Evolutionary conservation across 2,329 filamentous ascomycete genomes (phyloP).

Genomic region (Chaetoscypha palmicola): DNA sequence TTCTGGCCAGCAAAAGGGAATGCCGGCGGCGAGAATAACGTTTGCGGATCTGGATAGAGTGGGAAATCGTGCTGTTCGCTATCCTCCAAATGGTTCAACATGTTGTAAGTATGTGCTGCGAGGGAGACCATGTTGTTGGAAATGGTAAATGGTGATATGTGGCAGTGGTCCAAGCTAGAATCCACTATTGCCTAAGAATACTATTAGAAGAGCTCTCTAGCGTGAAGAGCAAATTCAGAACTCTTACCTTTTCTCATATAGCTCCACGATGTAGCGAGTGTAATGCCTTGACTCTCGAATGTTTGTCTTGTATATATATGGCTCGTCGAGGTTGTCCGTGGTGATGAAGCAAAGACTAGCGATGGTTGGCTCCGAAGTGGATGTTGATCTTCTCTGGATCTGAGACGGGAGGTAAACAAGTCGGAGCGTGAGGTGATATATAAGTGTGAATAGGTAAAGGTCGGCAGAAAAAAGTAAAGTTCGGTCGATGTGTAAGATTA

Average conservation of each 20-base stretch:
- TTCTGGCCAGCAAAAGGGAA: constrained; percentile 40
- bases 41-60: constrained; percentile 41
- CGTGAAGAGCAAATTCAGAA: background rate
- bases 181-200: background rate
- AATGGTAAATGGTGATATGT: constrained; percentile 34
- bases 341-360: constrained; percentile 15
- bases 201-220: background rate
- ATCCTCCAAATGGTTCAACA: constrained; percentile 62
- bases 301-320: no score
- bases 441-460: constrained; percentile 13
- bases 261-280: constrained; percentile 2
- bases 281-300: no score
- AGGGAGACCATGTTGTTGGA: constrained; percentile 63
- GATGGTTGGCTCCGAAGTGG: constrained; percentile 6
- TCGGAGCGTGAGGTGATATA: constrained; percentile 20
- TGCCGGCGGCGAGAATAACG: constrained; percentile 35
- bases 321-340: constrained; percentile 6
- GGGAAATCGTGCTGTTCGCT: constrained; percentile 33
- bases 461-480: constrained; percentile 12
- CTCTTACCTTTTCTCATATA: background rate
- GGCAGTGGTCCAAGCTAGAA: constrained; percentile 5
- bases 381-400: constrained; percentile 19
- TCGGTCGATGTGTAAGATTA: constrained; percentile 21
- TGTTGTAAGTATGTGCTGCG: constrained; percentile 82
- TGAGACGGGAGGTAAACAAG: constrained; percentile 20